These are phyloP conservation scores for Cyclotella choctawhatcheeana DNA, from an alignment of 108 stramenopile genomes.

Conservation along the genomic window DNA sequence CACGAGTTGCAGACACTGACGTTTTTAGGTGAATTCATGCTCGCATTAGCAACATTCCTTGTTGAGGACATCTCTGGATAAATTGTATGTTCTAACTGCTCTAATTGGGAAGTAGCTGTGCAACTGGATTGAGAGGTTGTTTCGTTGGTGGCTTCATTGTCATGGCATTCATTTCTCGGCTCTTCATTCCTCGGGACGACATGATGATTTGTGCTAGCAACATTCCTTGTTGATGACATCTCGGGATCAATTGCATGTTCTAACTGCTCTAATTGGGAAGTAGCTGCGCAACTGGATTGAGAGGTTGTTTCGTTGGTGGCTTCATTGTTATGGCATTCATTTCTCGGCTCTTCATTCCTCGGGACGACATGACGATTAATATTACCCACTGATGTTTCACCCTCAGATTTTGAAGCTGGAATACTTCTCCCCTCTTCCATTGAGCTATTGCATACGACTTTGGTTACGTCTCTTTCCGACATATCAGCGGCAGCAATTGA, in stretches of 20 bases:
- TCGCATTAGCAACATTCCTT: background rate
- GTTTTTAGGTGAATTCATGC: background rate
- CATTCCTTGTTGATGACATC: background rate
- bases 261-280: background rate
- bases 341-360: background rate
- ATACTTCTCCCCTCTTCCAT: background rate
- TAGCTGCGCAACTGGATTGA: background rate
- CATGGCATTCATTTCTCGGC: background rate
- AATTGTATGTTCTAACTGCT: background rate
- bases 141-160: background rate
- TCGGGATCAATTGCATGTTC: slow-evolving; percentile 2
- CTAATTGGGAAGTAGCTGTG: background rate
- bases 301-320: background rate
- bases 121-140: background rate
- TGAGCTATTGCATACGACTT: background rate
- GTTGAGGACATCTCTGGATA: background rate
- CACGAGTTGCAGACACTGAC: background rate
- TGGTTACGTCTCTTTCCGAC: background rate
- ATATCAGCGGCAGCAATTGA: background rate
- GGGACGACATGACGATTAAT: background rate
- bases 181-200: background rate
- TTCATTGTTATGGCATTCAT: background rate
- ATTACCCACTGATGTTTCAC: background rate
- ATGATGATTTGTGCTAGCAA: background rate
- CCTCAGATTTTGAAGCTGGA: background rate